phyloP scores from a whole-genome alignment of 495 filamentous ascomycete genomes.

The Annulohypoxylon bovei region DNA sequence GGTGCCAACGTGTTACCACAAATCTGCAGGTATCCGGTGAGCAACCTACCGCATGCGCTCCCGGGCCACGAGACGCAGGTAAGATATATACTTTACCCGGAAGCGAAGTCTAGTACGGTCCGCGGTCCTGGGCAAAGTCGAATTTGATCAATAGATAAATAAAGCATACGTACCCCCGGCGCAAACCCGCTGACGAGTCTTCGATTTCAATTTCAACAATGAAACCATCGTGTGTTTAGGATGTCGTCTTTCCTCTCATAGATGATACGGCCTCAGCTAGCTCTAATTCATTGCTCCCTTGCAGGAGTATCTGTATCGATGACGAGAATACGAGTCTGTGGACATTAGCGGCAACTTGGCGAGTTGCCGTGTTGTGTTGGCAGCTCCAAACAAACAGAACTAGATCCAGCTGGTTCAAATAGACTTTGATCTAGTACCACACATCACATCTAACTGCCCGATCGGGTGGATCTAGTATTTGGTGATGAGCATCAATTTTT shows the following conservation, averaged over 20 bases:
- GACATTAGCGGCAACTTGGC: conserved; percentile 40
- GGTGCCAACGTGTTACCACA: conserved; percentile 24
- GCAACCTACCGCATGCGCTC: conserved; percentile 14
- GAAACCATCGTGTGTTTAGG: conserved; percentile 16
- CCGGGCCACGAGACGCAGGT: conserved; percentile 8
- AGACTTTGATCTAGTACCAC: conserved; percentile 30
- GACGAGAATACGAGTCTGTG: conserved; percentile 34
- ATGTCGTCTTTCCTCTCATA: conserved; percentile 1
- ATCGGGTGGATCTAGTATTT: conserved; percentile 16
- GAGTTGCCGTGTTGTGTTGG: conserved; percentile 23
- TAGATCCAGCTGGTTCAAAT: conserved; percentile 18
- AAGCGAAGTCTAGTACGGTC: conserved; percentile 18
- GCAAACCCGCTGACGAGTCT: neutral
- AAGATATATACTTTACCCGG: conserved; percentile 38
- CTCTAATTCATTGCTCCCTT: conserved; percentile 27
- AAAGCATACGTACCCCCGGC: conserved; percentile 37
- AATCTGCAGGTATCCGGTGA: conserved; percentile 38
- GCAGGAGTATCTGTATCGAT: conserved; percentile 15
- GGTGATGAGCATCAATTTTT: conserved; percentile 3
- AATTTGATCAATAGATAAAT: conserved; percentile 32
- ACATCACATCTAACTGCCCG: conserved; percentile 16
- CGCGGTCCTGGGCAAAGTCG: conserved; percentile 2
- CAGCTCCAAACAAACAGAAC: conserved; percentile 9
- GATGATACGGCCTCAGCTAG: neutral
- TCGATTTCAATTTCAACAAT: conserved; percentile 20